Percentiles rank a stretch among this genome's conserved stretches.
Conservation (phyloP, 2,329 filamentous ascomycete species). For the Berkeleyomyces rouxiae region DNA sequence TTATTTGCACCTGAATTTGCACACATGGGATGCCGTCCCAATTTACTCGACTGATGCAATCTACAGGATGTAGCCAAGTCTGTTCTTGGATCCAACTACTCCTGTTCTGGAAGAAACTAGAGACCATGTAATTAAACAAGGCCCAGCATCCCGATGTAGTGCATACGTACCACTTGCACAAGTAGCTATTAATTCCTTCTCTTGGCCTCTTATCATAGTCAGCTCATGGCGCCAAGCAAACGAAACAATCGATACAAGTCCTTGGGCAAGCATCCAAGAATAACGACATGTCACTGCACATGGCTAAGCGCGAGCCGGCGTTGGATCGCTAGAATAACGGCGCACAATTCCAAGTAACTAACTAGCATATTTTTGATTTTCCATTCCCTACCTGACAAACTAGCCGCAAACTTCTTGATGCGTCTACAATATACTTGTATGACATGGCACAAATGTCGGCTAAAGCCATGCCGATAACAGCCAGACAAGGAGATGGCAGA, state of each 20-base stretch:
- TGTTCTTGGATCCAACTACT: background rate
- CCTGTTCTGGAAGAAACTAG: background rate
- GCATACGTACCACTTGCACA: background rate
- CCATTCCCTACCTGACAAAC: background rate
- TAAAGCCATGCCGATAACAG: background rate
- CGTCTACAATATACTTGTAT: background rate
- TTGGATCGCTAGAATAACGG: background rate
- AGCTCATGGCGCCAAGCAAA: background rate
- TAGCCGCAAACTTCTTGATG: background rate
- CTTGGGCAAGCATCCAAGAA: no score
- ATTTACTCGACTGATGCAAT: no score
- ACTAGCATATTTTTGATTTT: background rate
- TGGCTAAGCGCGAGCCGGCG: background rate
- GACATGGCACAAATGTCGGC: background rate
- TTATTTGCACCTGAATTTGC: no score
- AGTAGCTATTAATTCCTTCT: background rate
- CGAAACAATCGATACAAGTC: background rate
- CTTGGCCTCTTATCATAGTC: background rate
- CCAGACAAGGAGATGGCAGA: background rate
- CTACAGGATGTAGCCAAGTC: background rate
- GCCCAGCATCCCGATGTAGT: background rate
- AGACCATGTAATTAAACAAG: background rate
- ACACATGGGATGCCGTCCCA: no score
- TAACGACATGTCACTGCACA: background rate
- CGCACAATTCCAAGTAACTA: background rate